Conservation (phyloP, 805 yeast genomes). For the Zygotorulaspora florentina region DNA sequence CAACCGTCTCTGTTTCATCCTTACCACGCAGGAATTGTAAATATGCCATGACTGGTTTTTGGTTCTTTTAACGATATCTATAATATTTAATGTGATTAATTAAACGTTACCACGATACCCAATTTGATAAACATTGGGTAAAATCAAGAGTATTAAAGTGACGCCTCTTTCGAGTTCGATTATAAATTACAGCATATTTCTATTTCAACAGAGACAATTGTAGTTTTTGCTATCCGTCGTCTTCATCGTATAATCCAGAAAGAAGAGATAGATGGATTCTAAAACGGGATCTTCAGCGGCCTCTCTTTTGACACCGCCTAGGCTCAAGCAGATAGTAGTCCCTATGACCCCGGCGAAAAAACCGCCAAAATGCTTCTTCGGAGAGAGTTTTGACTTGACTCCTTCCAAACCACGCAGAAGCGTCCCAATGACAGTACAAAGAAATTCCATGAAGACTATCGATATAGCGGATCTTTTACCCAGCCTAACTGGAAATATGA, state of each 20-base stretch:
- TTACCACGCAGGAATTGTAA: neutral
- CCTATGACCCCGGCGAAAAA: slow-evolving; percentile 12
- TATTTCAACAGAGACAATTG: too few species aligned
- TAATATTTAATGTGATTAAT: neutral
- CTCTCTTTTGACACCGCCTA: slow-evolving; percentile 11
- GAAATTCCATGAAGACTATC: neutral
- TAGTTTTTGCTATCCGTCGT: neutral
- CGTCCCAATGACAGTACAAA: neutral
- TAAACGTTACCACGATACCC: neutral
- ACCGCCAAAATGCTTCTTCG: slow-evolving; percentile 1
- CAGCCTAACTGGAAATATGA: neutral
- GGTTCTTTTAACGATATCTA: neutral
- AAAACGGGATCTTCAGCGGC: neutral
- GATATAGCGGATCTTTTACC: neutral
- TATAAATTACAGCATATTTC: neutral
- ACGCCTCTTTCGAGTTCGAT: neutral
- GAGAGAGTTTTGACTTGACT: neutral
- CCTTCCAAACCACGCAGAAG: slow-evolving; percentile 7
- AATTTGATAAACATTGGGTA: neutral
- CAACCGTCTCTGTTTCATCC: neutral
- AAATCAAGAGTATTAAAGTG: neutral
- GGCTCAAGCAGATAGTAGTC: neutral
- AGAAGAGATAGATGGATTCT: neutral
- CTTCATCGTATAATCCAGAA: neutral
- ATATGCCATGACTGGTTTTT: neutral